A percentile compares a stretch with the other conserved stretches of the same genome.
Evolutionary conservation across 2,329 filamentous ascomycete genomes (phyloP).

Genomic region (Rutstroemia sp.): DNA sequence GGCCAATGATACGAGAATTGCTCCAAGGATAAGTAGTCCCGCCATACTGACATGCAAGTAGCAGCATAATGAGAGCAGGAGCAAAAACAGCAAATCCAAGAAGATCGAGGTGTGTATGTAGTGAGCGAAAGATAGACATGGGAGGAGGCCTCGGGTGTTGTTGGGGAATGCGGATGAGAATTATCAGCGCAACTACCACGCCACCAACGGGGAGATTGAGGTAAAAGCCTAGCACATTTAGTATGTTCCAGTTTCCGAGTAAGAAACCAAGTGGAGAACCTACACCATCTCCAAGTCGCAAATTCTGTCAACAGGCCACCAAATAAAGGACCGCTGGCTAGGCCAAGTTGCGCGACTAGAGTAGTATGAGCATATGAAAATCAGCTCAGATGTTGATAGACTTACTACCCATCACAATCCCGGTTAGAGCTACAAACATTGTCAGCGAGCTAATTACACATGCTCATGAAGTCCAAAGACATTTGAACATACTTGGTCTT

Average conservation of each 20-base stretch:
- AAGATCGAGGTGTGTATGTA: slow-evolving; percentile 27
- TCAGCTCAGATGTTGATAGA: not conserved
- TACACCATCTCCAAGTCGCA: slow-evolving; percentile 27
- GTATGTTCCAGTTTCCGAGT: slow-evolving; percentile 21
- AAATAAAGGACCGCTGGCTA: slow-evolving; percentile 31
- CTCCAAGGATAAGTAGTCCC: slow-evolving; percentile 28
- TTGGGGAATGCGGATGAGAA: slow-evolving; percentile 33
- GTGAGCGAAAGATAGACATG: not conserved
- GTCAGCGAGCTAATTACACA: not conserved
- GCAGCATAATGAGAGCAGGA: slow-evolving; percentile 27
- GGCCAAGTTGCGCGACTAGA: slow-evolving; percentile 36
- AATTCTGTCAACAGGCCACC: slow-evolving; percentile 35
- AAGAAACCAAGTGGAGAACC: slow-evolving; percentile 2
- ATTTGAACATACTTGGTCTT: not conserved
- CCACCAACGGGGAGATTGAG: slow-evolving; percentile 36
- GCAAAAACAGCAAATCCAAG: slow-evolving; percentile 29
- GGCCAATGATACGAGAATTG: slow-evolving; percentile 17
- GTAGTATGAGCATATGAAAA: slow-evolving; percentile 10
- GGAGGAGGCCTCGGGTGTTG: slow-evolving; percentile 2
- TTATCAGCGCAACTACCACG: slow-evolving; percentile 26
- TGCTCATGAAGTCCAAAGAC: not conserved
- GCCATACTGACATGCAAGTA: slow-evolving; percentile 31
- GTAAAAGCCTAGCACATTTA: slow-evolving; percentile 25
- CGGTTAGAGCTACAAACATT: not conserved
- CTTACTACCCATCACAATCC: slow-evolving; percentile 1